phyloP scores from a whole-genome alignment of 148 eudicot species.

The Vaccinium darrowii region DNA sequence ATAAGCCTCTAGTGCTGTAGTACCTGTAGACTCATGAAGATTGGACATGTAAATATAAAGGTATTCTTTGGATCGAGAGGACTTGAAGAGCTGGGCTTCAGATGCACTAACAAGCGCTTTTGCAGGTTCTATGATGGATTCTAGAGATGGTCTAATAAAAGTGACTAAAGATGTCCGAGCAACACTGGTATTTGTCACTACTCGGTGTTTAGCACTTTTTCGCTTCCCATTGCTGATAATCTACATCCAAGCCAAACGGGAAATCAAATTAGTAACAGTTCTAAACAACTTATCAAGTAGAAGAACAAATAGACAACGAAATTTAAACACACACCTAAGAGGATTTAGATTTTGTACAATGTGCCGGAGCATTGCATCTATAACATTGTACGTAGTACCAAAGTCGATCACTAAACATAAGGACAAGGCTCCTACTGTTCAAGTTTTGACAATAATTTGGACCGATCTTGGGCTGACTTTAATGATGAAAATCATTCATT shows the following conservation, averaged over 20 bases:
- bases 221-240: slow-evolving; percentile 30
- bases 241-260: neutral
- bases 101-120: slow-evolving; percentile 23
- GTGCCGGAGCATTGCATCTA: too few species aligned
- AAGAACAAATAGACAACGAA: too few species aligned
- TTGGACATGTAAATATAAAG: neutral
- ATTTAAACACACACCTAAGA: too few species aligned
- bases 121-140: slow-evolving; percentile 32
- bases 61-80: slow-evolving; percentile 26
- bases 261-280: too few species aligned
- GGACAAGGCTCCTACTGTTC: too few species aligned
- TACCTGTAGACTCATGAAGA: neutral
- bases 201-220: slow-evolving; percentile 13
- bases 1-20: neutral
- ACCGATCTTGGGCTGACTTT: too few species aligned
- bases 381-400: too few species aligned
- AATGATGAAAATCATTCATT: too few species aligned
- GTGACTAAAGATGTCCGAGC: slow-evolving; percentile 33
- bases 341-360: too few species aligned
- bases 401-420: too few species aligned
- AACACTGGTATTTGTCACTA: slow-evolving; percentile 14
- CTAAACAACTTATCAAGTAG: too few species aligned
- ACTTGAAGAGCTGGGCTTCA: slow-evolving; percentile 24
- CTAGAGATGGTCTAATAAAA: slow-evolving; percentile 28
- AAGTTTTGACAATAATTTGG: too few species aligned